Conservation (phyloP, 2,329 filamentous ascomycete species). For the Pseudogymnoascus sp. region DNA sequence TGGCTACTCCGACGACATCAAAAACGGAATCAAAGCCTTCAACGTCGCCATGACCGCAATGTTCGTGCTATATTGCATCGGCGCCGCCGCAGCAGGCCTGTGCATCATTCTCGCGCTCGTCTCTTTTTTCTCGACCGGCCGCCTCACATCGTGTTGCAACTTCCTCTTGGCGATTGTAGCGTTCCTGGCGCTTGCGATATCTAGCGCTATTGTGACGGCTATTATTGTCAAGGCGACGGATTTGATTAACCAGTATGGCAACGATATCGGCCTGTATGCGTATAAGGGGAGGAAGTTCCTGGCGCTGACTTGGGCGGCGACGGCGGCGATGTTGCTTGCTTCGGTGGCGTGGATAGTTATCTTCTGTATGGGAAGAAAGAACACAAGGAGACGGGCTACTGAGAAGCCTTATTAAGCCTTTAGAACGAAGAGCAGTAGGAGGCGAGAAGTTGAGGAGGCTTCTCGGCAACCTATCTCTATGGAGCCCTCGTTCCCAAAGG, state of each 20-base stretch:
- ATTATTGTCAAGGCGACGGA: slow-evolving; percentile 44
- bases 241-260: slow-evolving; percentile 35
- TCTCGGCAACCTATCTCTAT: not conserved
- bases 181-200: slow-evolving; percentile 54
- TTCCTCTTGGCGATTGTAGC: slow-evolving; percentile 16
- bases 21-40: slow-evolving; percentile 43
- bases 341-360: slow-evolving; percentile 22
- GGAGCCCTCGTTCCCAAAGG: not conserved
- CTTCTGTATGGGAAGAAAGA: slow-evolving; percentile 22
- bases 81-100: slow-evolving; percentile 43
- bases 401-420: not conserved
- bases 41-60: slow-evolving; percentile 41
- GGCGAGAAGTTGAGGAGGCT: not conserved
- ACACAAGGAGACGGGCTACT: slow-evolving; percentile 1
- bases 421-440: not conserved
- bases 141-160: slow-evolving; percentile 23
- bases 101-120: slow-evolving; percentile 38
- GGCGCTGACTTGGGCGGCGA: slow-evolving; percentile 51
- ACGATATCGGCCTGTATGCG: slow-evolving; percentile 25
- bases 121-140: slow-evolving; percentile 33
- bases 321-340: slow-evolving; percentile 34
- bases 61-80: slow-evolving; percentile 52
- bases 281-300: slow-evolving; percentile 46
- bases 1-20: slow-evolving; percentile 48
- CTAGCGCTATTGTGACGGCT: slow-evolving; percentile 66